Evolutionary conservation across 2,329 filamentous ascomycete genomes (phyloP), one percentile per base, ranked within the genome.

Genomic region (Aspergillus fumigatus): DNA sequence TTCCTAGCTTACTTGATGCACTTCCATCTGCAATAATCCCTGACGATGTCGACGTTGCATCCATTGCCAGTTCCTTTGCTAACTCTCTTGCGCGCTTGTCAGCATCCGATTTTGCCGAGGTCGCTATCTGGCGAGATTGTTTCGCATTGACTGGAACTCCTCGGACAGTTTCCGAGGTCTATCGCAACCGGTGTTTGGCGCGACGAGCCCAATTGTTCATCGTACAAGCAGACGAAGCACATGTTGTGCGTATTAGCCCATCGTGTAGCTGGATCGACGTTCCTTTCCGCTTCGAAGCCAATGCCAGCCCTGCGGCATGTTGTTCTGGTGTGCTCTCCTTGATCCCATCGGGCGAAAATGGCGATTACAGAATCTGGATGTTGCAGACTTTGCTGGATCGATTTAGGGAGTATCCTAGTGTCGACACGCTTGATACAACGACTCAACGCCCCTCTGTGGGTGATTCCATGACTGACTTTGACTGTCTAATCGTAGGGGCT

Each of bases 401-500:
- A 21, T 41, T 41, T 6, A n/a, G 6, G 17, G 40, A n/a, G 9
- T 21, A 41, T n/a, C 40, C 40, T 6, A 41, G 40, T 41, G 17
- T 41, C 5, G 40, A 41, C 19, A 41, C 9, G 17, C 40, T 41
- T n/a, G 40, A 41, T 41, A 1, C 40, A 7, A 21, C 19, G 40
- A 10, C 40, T 21, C 17, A 21, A 10, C 19, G 6, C 40, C 40
- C 40, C 17, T 41, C 40, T n/a, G 17, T 19, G 17, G 19, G 19
- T 21, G 40, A 41, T n/a, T 41, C 40, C 6, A 41, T 6, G 11
- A 41, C 40, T n/a, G 3, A 7, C 40, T 41, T 41, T 43, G 52
- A 50, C 25, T 54, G 48, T 23, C 57, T 74, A 17, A 56, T 75
- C 11, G 63, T 73, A 35, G 76, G 78, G 14, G 75, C 72, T 25